Base-by-base conservation (phyloP, 352 stramenopile species). In the Phytophthora ohioensis region DNA sequence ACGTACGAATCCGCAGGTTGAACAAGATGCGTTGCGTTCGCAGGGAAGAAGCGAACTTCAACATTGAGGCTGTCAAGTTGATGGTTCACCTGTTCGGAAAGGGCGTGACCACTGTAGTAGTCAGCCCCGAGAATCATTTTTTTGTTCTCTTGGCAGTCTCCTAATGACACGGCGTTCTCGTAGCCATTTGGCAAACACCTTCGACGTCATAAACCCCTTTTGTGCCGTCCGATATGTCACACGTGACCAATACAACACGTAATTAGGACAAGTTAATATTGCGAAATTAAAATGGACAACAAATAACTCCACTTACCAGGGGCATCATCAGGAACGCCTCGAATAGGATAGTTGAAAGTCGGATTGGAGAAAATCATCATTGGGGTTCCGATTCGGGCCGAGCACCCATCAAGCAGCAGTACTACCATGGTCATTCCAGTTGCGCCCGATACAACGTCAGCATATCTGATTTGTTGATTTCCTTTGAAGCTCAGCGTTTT, bases 401-500 rank as follows among this genome's bases (percentile, higher is more conserved):
- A 53, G 13, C 4, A 7, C 4, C 46, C 46, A 15, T 17, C 9
- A 17, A 7, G 11, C 17, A 36, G 21, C 27, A 53, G 31, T 32
- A 53, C 46, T 34, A 38, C 46, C 27, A 53, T 53, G 10, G 35
- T 41, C 46, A 53, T 53, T 7, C 46, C 46, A 13, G 27, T 53
- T 17, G 27, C 17, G 30, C 46, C 46, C 10, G 27, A 53, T 12
- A 53, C 46, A 38, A 53, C 27, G 46, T 41, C 35, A 11, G 3
- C 7, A 36, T 53, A 36, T 31, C 27, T 13, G 4, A 36, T 53
- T n/a, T 52, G 8, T n/a, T 52, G 17, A 34, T 53, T 27, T n/a
- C 46, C 46, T 38, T 17, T 53, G 46, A 53, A n/a, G 6, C 27
- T 53, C 17, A 53, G 27, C n/a, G 46, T 53, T 9, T 52, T 53